Evolutionary conservation across 495 filamentous ascomycete species (phyloP).

Genomic region (Penicillium cataractarum): DNA sequence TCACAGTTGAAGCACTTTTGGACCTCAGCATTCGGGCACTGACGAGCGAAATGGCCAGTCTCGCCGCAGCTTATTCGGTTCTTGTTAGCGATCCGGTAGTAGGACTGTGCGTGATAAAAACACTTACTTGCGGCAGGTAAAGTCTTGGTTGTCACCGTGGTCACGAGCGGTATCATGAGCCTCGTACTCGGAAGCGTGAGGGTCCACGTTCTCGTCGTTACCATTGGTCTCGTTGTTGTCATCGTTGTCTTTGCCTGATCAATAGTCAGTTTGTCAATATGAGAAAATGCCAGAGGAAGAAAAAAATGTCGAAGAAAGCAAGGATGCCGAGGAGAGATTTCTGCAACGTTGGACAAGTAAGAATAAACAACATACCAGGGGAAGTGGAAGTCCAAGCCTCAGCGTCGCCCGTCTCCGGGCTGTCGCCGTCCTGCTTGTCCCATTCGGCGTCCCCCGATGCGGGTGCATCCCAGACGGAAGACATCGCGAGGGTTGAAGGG

Average conservation of each 20-base stretch:
- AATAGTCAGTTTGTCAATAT: neutral
- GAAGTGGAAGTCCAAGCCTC: neutral
- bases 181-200: conserved; percentile 6
- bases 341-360: neutral
- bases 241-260: neutral
- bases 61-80: conserved; percentile 50
- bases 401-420: neutral
- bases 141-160: conserved; percentile 17
- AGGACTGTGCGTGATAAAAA: neutral
- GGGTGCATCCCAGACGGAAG: neutral
- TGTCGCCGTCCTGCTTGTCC: neutral
- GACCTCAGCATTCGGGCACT: conserved; percentile 62
- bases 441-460: neutral
- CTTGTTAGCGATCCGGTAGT: conserved; percentile 7
- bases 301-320: neutral
- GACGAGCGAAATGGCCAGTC: conserved; percentile 60
- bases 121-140: conserved; percentile 53
- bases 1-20: conserved; percentile 69
- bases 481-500: neutral
- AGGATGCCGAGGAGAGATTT: neutral
- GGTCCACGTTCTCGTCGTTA: neutral
- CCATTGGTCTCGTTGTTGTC: too few relatives aligned
- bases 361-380: neutral
- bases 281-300: neutral
- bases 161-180: neutral